A percentile compares a stretch with the other conserved stretches of the same genome.
Evolutionary conservation across 2,329 filamentous ascomycete genomes (phyloP).

Genomic region (Apiospora rasikravindrae): DNA sequence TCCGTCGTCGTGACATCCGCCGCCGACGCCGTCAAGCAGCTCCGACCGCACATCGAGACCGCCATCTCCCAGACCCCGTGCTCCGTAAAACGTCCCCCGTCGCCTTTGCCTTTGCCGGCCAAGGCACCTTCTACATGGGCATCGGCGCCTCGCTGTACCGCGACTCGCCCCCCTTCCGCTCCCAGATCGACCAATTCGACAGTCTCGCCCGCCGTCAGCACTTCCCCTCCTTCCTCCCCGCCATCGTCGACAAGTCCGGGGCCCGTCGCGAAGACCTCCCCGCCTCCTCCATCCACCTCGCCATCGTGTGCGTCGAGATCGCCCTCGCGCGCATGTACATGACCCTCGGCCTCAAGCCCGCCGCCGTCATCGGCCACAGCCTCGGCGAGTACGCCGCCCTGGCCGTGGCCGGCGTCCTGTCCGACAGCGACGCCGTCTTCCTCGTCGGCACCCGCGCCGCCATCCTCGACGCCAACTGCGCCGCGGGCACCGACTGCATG

Average conservation of each 20-base stretch:
- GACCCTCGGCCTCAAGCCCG: constrained; percentile 44
- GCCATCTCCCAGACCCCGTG: background rate
- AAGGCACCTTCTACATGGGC: constrained; percentile 43
- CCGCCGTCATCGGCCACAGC: constrained; percentile 53
- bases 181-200: constrained; percentile 3
- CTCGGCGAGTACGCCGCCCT: constrained; percentile 67
- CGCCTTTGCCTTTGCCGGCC: constrained; percentile 50
- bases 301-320: constrained; percentile 38
- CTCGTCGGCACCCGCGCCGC: constrained; percentile 57
- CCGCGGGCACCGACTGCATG: constrained; percentile 46
- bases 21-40: background rate
- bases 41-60: background rate
- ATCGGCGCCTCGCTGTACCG: background rate
- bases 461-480: constrained; percentile 38
- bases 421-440: constrained; percentile 62
- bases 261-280: background rate
- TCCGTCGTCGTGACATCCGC: background rate
- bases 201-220: constrained; percentile 32
- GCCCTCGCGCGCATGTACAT: constrained; percentile 43
- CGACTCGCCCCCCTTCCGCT: background rate
- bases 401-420: constrained; percentile 62
- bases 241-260: constrained; percentile 44
- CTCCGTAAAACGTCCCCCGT: constrained; percentile 29
- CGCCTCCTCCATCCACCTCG: constrained; percentile 24
- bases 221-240: constrained; percentile 44